Percentiles rank a stretch among this genome's conserved stretches.
Conservation (phyloP, 2,329 filamentous ascomycete species). For the Coniochaeta sp. region DNA sequence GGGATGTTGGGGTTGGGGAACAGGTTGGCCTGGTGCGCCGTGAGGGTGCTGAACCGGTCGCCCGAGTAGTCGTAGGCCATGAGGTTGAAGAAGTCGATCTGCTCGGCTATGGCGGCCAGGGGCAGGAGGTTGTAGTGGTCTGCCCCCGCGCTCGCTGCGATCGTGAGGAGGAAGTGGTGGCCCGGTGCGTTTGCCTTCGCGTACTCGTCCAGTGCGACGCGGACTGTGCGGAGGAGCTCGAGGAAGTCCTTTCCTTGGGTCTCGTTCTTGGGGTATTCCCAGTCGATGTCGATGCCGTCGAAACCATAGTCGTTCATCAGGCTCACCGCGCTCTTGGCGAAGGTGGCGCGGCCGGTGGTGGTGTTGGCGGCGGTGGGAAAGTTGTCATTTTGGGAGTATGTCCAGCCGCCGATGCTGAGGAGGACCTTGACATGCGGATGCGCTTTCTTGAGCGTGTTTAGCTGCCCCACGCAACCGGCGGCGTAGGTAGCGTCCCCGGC, state of each 20-base stretch:
- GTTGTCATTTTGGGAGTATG: slow-evolving; percentile 70
- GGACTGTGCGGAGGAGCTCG: slow-evolving; percentile 35
- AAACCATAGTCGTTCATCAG: slow-evolving; percentile 68
- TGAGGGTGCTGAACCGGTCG: slow-evolving; percentile 53
- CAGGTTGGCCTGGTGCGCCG: slow-evolving; percentile 69
- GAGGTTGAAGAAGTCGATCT: slow-evolving; percentile 50
- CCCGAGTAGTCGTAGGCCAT: slow-evolving; percentile 74
- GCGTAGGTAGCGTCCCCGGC: slow-evolving; percentile 62
- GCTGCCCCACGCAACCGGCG: slow-evolving; percentile 75
- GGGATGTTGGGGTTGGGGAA: slow-evolving; percentile 48
- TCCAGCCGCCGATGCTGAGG: slow-evolving; percentile 80
- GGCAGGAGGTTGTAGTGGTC: slow-evolving; percentile 39
- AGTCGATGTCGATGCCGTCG: slow-evolving; percentile 40
- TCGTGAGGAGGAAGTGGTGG: slow-evolving; percentile 47
- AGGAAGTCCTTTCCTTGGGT: slow-evolving; percentile 37
- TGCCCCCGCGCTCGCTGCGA: slow-evolving; percentile 43
- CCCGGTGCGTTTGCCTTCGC: slow-evolving; percentile 31
- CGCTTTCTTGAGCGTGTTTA: slow-evolving; percentile 68
- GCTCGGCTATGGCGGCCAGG: slow-evolving; percentile 34
- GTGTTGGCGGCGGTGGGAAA: slow-evolving; percentile 64
- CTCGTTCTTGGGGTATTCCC: slow-evolving; percentile 30
- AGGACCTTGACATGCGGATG: slow-evolving; percentile 73
- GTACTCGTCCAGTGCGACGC: slow-evolving; percentile 41
- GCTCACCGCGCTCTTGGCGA: slow-evolving; percentile 62
- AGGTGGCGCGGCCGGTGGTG: slow-evolving; percentile 51